These are phyloP conservation scores for Juncus effusus DNA, from an alignment of 176 grass and related monocot species.

Conservation along the genomic window DNA sequence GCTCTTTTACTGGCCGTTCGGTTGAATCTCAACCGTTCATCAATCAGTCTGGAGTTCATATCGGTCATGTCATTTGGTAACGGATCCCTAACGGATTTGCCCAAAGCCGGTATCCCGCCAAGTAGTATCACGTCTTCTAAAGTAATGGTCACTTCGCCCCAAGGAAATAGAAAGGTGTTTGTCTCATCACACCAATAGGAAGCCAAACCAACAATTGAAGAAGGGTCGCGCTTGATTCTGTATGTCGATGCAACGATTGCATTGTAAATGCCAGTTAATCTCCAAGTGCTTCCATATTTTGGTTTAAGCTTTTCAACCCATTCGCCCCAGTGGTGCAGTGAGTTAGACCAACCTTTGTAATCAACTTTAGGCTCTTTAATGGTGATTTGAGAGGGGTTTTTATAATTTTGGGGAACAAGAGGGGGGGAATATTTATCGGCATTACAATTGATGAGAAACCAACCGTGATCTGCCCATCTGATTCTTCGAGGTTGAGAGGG, in stretches of 20 bases:
- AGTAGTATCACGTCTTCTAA: slow-evolving; percentile 42
- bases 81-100: slow-evolving; percentile 20
- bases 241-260: slow-evolving; percentile 28
- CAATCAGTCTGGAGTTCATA: slow-evolving; percentile 10
- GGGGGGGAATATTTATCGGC: too few species aligned
- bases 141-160: slow-evolving; percentile 52
- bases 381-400: too few species aligned
- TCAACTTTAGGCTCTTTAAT: slow-evolving; percentile 1
- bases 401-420: too few species aligned
- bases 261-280: slow-evolving; percentile 28
- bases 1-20: slow-evolving; percentile 30
- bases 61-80: not conserved
- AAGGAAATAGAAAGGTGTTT: slow-evolving; percentile 44
- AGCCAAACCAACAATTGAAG: slow-evolving; percentile 28
- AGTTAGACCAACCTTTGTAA: slow-evolving; percentile 34
- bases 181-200: slow-evolving; percentile 39
- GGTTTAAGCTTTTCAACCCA: slow-evolving; percentile 47
- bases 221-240: slow-evolving; percentile 15
- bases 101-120: slow-evolving; percentile 28
- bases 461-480: too few species aligned
- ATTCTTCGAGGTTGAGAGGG: too few species aligned
- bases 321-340: slow-evolving; percentile 14
- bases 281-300: slow-evolving; percentile 31
- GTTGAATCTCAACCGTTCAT: slow-evolving; percentile 13
- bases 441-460: too few species aligned